Evolutionary conservation across 2,329 filamentous ascomycete species (phyloP), one percentile per base, ranked within the genome.

Genomic region (Stemphylium lycopersici): DNA sequence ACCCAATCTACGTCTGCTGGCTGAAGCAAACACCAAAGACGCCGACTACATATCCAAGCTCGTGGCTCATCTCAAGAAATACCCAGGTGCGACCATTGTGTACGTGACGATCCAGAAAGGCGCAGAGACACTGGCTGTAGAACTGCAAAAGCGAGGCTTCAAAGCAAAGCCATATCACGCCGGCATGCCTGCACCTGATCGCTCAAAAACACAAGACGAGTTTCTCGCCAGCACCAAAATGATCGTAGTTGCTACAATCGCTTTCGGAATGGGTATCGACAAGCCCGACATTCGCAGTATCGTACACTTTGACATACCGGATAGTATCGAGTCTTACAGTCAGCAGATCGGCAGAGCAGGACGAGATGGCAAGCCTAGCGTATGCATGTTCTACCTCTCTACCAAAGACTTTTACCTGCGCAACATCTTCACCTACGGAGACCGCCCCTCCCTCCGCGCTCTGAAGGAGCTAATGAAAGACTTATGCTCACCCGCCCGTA

Each of bases 231-330:
- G 91, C 11, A 77, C 79, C 38, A 83, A 87, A 67, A 89, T 96
- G 66, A 89, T 98, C 22, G 93, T 99, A 29, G 93, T 98, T 33
- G 95, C 93, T 16, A 99, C 93, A 0, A 97, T 98, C 73, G 93
- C 93, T 12, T 99, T 99, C 72, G 95, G 93, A 4, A 99, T 99
- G 95, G 93, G 93, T 6, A 98, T 98, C 61, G 93, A 99, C 78
- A 98, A 98, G 74, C 84, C 92, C 0, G 89, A 99, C 72, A 95
- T 98, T 40, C 89, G 93, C 16, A 98, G 96, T 71, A 93, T 99
- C 33, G 90, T 98, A 37, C 95, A 99, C 70, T 89, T 96, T 67
- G 90, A 87, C 46, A 82, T 98, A 6, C 95, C 93, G 1, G 97
- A 97, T 75, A 96, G 91, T 63, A 80, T 98, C 49, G 93, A 99